Base-by-base conservation (phyloP, 176 grass and related monocot species). In the Lolium rigidum region DNA sequence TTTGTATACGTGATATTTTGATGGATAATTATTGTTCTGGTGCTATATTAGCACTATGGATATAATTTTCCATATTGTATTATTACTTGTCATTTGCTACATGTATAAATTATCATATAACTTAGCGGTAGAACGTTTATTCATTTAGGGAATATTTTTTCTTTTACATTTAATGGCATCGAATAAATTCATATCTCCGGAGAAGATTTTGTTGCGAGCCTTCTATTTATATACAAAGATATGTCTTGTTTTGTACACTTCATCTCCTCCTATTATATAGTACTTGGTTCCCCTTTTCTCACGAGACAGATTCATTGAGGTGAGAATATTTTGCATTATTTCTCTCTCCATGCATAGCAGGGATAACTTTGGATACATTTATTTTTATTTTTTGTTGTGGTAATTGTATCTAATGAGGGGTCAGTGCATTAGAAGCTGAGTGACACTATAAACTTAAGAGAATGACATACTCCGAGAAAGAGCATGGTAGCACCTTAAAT, bases 181-280 rank as follows among this genome's bases (percentile, higher is more conserved):
- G 21, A 44, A 76, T 8, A 35, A 20, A 25, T n/a, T 7, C 3
- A 26, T 52, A 66, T 56, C 20, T 79, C 46, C 73, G 22, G n/a
- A 84, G 28, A 31, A 89, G 69, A 71, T 17, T 77, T 52, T 50
- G 31, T 44, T 79, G 21, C 0, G 1, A 8, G 4, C 10, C 24
- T 0, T 70, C 87, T 89, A 84, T 89, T 56, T 84, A 89, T 84
- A 89, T 9, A 13, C 74, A 41, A 21, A 2, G 80, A 21, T 7
- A 10, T 21, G 1, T 35, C 11, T 84, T 60, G 11, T 43, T 44
- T 10, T 64, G 2, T 28, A 25, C 21, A 6, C 22, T 66, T 4
- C 18, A 7, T 80, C 61, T 65, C 43, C 22, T 66, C 20, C 55
- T 17, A 18, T 10, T 12, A 17, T 37, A 35, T 72, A 79, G 37